Conservation (phyloP, 306 rosid genomes). For the Lathyrus sativus region DNA sequence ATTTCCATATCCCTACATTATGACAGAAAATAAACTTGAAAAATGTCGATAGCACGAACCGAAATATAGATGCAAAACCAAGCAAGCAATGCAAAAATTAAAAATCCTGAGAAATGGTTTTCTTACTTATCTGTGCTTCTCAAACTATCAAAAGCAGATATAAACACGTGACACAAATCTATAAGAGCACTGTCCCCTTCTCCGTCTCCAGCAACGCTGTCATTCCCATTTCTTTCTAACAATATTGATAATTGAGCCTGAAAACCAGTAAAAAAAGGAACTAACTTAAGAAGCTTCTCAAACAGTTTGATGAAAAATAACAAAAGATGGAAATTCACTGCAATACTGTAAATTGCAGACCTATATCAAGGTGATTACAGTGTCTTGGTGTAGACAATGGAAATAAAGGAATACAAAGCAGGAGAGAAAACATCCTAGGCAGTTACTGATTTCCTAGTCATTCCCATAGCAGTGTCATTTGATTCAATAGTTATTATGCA, state of each 20-base stretch:
- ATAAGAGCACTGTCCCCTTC: constrained; percentile 38
- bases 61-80: constrained; percentile 15
- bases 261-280: constrained; percentile 33
- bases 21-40: constrained; percentile 26
- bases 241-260: constrained; percentile 70
- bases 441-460: neutral
- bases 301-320: constrained; percentile 5
- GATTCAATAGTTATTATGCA: constrained; percentile 1
- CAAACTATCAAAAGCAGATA: constrained; percentile 68
- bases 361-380: constrained; percentile 5
- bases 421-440: neutral
- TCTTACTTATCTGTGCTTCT: constrained; percentile 66
- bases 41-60: constrained; percentile 4
- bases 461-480: neutral
- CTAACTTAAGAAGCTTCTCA: constrained; percentile 8
- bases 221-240: constrained; percentile 38
- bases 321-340: constrained; percentile 1
- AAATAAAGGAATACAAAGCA: neutral
- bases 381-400: neutral
- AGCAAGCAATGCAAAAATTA: constrained; percentile 9
- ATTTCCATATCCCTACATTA: constrained; percentile 66
- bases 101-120: constrained; percentile 30
- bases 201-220: constrained; percentile 35
- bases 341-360: neutral
- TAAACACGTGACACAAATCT: constrained; percentile 56